Percentiles rank a stretch among this genome's conserved stretches.
phyloP scores from a whole-genome alignment of 2,329 filamentous ascomycete genomes.

The Aspergillus sergii region DNA sequence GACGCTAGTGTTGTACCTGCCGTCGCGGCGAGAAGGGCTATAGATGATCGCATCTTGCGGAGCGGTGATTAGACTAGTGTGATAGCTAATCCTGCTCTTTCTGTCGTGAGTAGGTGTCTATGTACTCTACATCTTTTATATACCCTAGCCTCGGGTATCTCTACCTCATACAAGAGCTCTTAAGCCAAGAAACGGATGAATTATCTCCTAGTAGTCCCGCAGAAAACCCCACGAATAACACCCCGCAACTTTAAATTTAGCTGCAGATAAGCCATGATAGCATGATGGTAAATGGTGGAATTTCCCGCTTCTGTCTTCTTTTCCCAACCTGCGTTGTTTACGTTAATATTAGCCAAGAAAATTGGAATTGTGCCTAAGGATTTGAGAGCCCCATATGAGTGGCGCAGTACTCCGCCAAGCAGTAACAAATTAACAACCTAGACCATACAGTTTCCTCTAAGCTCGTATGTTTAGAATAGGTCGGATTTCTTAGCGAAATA shows the following conservation, averaged over 20 bases:
- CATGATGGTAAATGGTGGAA: background rate
- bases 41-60: background rate
- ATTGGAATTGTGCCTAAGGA: too few species aligned
- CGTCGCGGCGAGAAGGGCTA: background rate
- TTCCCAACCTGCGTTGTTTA: background rate
- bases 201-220: background rate
- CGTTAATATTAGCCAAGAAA: background rate
- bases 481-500: background rate
- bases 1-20: background rate
- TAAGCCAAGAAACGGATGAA: slow-evolving; percentile 2
- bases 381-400: too few species aligned
- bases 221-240: background rate
- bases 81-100: background rate
- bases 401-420: too few species aligned
- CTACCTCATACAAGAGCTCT: too few species aligned
- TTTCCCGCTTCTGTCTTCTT: background rate
- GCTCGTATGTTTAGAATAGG: too few species aligned
- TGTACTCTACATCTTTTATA: background rate
- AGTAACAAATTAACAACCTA: too few species aligned
- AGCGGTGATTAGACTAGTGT: background rate
- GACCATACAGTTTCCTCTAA: too few species aligned
- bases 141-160: background rate
- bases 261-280: background rate
- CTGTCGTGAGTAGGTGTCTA: background rate
- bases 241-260: background rate